These are phyloP conservation scores for Poteriospumella lacustris DNA, from an alignment of 108 stramenopile species.

Conservation along the genomic window DNA sequence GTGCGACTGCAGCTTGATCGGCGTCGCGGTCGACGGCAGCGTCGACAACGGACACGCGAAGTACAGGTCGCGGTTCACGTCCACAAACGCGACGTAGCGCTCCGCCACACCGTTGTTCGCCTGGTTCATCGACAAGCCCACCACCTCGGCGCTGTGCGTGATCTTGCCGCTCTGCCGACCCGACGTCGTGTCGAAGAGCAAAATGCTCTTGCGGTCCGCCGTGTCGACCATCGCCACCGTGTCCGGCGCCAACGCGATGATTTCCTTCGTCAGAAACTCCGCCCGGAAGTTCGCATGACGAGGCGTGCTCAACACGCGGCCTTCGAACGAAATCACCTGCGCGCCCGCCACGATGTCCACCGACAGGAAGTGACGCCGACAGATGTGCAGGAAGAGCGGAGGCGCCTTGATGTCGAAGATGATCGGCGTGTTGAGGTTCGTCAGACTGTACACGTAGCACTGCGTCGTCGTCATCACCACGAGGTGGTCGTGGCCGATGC, in stretches of 20 bases:
- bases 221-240: conserved; percentile 50
- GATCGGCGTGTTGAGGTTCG: conserved; percentile 57
- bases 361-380: conserved; percentile 43
- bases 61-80: conserved; percentile 56
- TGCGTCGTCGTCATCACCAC: conserved; percentile 59
- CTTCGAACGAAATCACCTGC: conserved; percentile 52
- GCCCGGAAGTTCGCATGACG: conserved; percentile 43
- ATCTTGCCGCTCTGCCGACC: conserved; percentile 41
- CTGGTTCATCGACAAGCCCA: conserved; percentile 43
- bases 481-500: conserved; percentile 52
- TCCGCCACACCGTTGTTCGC: conserved; percentile 32
- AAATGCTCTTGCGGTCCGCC: conserved; percentile 43
- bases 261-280: conserved; percentile 33
- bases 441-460: conserved; percentile 52
- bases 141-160: conserved; percentile 42
- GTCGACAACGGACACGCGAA: no score
- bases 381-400: conserved; percentile 36
- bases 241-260: conserved; percentile 49
- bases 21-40: no score
- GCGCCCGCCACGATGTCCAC: conserved; percentile 36
- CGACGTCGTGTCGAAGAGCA: conserved; percentile 45
- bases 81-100: conserved; percentile 54
- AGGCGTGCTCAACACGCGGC: conserved; percentile 44
- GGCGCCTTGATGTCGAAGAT: conserved; percentile 48
- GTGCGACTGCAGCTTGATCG: conserved; percentile 43